Evolutionary conservation across 1,284 basidiomycete genomes (phyloP).

Genomic region (Malassezia caprae): DNA sequence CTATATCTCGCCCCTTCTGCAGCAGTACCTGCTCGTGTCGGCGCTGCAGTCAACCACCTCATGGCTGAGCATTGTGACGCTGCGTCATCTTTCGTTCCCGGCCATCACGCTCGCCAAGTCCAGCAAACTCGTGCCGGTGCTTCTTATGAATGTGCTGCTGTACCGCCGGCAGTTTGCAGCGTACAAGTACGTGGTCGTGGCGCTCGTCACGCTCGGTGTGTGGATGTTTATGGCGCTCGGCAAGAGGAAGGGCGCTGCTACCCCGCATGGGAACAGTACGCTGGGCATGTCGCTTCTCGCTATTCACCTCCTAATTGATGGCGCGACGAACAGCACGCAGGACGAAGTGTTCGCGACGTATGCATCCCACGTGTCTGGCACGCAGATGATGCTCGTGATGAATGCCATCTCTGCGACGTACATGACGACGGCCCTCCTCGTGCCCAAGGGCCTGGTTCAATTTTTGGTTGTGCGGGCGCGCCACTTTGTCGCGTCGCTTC

Average conservation of each 20-base stretch:
- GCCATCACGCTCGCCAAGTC: constrained; percentile 97
- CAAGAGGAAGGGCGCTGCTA: constrained; percentile 48
- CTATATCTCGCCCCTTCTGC: constrained; percentile 55
- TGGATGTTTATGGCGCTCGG: constrained; percentile 77
- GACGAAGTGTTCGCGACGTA: constrained; percentile 81
- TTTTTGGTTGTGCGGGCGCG: constrained; percentile 3
- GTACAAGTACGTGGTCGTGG: constrained; percentile 48
- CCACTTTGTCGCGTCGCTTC: background rate
- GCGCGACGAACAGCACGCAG: constrained; percentile 91
- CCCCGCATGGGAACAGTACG: constrained; percentile 34
- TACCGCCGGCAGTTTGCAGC: constrained; percentile 45
- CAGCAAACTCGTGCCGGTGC: constrained; percentile 92
- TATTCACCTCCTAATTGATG: constrained; percentile 81
- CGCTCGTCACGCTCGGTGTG: constrained; percentile 74
- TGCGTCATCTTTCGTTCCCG: constrained; percentile 93
- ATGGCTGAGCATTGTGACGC: constrained; percentile 85
- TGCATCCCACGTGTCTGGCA: constrained; percentile 61
- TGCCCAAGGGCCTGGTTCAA: constrained; percentile 53
- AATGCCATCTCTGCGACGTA: constrained; percentile 58
- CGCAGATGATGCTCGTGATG: constrained; percentile 99
- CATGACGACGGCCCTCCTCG: constrained; percentile 49
- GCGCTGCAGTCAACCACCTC: constrained; percentile 80
- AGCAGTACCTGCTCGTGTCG: constrained; percentile 50
- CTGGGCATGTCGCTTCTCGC: constrained; percentile 59
- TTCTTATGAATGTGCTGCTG: constrained; percentile 75